Evolutionary conservation across 441 rosid species (phyloP), one percentile per base, ranked within the genome.

Genomic region (Monsonia emarginata): DNA sequence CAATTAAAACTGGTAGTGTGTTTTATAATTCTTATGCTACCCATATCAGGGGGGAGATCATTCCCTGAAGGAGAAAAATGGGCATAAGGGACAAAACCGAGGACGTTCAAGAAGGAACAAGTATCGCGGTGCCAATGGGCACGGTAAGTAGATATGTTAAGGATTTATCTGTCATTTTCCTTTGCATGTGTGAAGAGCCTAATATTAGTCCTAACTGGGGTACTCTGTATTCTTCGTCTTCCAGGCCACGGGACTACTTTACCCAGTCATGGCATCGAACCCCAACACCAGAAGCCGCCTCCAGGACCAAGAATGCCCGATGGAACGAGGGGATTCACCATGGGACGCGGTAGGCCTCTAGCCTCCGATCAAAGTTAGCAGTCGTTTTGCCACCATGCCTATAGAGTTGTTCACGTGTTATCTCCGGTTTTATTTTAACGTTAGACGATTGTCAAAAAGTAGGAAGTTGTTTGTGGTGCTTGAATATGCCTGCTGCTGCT

Each of bases 221-320:
- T 2, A 19, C 58, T 22, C 25, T 2, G 0, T 52, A 52, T 52
- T 9, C 26, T 34, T 13, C 8, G 11, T 4, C 26, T 21, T 52
- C 21, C 58, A 52, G 98, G 95, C 50, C 93, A 88, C 75, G 96
- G 98, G 69, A 76, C 69, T n/a, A 65, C 82, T 27, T 74, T 81
- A 1, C 77, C 74, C 0, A 54, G 75, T 30, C 87, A 84, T 78
- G 71, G 57, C 0, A 16, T 44, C n/a, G 97, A 88, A 70, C 72
- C 76, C 57, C 61, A 88, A 70, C 72, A 75, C 57, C 61, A 85
- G 0, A 93, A 86, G 80, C 96, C 89, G 30, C 95, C 97, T 19
- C 95, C 97, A 0, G 98, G 98, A 38, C 98, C 97, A 8, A 90
- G 73, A 82, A 93, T 93, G 97, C 98, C 97, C 0, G 97, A 93